Conservation (phyloP, 2,329 filamentous ascomycete species). For the Aspergillus versicolor region DNA sequence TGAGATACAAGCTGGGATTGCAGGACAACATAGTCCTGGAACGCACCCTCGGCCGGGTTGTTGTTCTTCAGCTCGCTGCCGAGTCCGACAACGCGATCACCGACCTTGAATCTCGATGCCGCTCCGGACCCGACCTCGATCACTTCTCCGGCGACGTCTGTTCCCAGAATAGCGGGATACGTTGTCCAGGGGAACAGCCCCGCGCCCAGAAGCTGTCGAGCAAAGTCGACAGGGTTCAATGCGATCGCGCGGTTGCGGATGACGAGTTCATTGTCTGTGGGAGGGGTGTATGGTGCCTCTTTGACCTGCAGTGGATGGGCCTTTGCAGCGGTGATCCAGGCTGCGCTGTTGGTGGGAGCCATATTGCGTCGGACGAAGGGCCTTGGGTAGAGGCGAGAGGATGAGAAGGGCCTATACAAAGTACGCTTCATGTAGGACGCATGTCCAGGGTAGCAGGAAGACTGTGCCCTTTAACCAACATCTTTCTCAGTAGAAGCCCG, state of each 20-base stretch:
- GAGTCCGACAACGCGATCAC: constrained; percentile 42
- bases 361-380: too few species aligned
- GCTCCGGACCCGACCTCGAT: constrained; percentile 33
- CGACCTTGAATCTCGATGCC: constrained; percentile 35
- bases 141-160: constrained; percentile 47
- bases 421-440: too few species aligned
- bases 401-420: too few species aligned
- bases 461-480: too few species aligned
- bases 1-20: constrained; percentile 12
- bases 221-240: constrained; percentile 47
- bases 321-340: constrained; percentile 35
- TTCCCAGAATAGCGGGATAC: constrained; percentile 41
- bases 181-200: constrained; percentile 28
- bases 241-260: constrained; percentile 43
- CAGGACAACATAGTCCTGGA: constrained; percentile 26
- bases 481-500: too few species aligned
- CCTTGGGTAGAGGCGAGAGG: too few species aligned
- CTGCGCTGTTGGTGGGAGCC: constrained; percentile 30
- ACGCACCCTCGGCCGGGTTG: constrained; percentile 18
- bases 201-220: constrained; percentile 30
- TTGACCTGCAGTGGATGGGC: constrained; percentile 32
- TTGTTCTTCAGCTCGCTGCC: constrained; percentile 17
- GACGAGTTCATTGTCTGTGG: constrained; percentile 38
- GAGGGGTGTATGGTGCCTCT: constrained; percentile 38
- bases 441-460: too few species aligned